Evolutionary conservation across 2,329 filamentous ascomycete species (phyloP), one percentile per base, ranked within the genome.

Genomic region (Fonsecaea erecta): DNA sequence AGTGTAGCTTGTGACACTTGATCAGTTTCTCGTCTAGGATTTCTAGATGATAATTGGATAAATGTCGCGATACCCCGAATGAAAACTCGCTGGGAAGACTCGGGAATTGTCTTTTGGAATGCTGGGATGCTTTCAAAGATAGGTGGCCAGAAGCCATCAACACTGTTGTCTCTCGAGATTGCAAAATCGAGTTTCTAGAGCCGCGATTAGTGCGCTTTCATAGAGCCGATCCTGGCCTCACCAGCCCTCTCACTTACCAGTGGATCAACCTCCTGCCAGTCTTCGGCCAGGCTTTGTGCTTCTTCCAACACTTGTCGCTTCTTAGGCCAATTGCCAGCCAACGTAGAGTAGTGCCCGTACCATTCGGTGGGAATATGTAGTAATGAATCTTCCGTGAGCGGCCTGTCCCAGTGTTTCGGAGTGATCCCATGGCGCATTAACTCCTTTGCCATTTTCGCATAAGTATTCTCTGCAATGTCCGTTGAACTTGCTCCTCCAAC

Each of bases 271-370:
- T 30, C 48, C 26, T 65, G 30, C 71, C 71, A 73, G 56, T 72
- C 67, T 52, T 78, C 76, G 1, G 75, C 78, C 40, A 75, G 77
- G 43, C 73, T 77, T 64, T 80, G 77, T 1, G 73, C 72, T 48
- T 74, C 68, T 43, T 73, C 66, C 12, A 77, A 67, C 16, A 69
- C 64, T 6, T 63, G 56, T 26, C 68, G 40, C 16, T 65, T 70
- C 34, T 63, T 64, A 12, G 75, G 75, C 40, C 73, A 71, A 4
- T 77, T 77, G 62, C 32, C 12, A 34, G 78, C 77, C 3, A 80
- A 68, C 59, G 77, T 79, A 40, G 65, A 69, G 32, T 70, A 73
- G 53, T 72, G 68, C n/a, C 71, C 71, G 51, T 70, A 62, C 69
- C 69, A 73, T 30, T 67, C 54, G 1, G 60, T 54, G 28, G 62